Evolutionary conservation across 139 green algal species (phyloP), one percentile per base, ranked within the genome.

Genomic region (Desmodesmus armatus): DNA sequence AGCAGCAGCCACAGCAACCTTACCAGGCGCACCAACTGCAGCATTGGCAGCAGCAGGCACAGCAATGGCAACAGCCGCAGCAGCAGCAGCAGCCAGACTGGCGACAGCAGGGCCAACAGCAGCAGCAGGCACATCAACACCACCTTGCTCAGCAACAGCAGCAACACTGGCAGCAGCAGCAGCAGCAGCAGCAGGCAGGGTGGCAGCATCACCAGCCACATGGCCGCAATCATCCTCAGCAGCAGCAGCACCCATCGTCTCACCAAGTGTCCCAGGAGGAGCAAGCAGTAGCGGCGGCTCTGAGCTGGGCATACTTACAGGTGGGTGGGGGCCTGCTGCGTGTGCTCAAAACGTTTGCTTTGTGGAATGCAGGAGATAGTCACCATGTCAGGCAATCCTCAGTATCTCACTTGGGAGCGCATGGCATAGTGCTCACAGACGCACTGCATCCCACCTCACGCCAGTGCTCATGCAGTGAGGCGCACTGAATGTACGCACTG

Each of bases 101-200:
- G 21, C n/a, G 25, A 27, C 70, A 78, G 70, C 70, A 41, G 23
- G 70, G 11, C 35, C 70, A 60, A 19, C 19, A 25, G 13, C 43
- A 25, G 41, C 13, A n/a, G 9, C 39, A 43, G 44, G 63, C n/a
- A n/a, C n/a, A n/a, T n/a, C n/a, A n/a, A n/a, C n/a, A n/a, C n/a
- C 6, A 66, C 23, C 58, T n/a, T 19, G 11, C 4, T 29, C 33
- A 25, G 69, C 35, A 49, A 19, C 70, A 78, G 44, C 19, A 35
- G 23, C 58, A 74, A 3, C 40, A 43, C 33, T 25, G 40, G 53
- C 53, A 23, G 55, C 19, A 25, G 13, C 31, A 33, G 25, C 75
- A 80, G 15, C 27, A 65, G 43, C 44, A 80, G 53, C 75, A 65
- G 75, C 75, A 82, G 39, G 51, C 27, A 21, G 3, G n/a, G 31